Evolutionary conservation across 2,329 filamentous ascomycete species (phyloP), one percentile per base, ranked within the genome.

Genomic region (Aspergillus nomiae): DNA sequence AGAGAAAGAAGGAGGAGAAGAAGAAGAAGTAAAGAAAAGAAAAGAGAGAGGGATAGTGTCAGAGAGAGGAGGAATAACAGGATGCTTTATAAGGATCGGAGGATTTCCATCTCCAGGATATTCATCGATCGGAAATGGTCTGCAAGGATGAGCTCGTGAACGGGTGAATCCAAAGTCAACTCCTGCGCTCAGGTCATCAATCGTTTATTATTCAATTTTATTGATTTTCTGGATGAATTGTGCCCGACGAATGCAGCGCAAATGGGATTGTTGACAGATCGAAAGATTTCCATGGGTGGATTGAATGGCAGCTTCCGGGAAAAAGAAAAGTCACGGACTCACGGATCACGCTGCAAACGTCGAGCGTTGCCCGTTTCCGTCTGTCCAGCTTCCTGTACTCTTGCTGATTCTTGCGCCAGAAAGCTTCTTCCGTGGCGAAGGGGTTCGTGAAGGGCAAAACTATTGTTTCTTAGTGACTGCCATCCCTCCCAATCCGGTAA

Each of bases 61-160:
- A 46, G 11, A 24, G 26, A 21, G 16, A 51, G 48, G 6, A 36
- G 51, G 51, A 54, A 34, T 36, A 12, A 36, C 30, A 54, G 32
- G 30, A 55, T 55, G 11, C 30, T 58, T 36, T 58, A 38, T 51
- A 60, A 55, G 36, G 51, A 55, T 55, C 51, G 51, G 51, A 55
- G 51, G 51, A 55, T 55, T 55, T 38, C 32, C 51, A 36, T 36
- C 51, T 38, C 30, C 48, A 51, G 24, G 10, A 51, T 28, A 21
- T 21, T 36, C 21, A 54, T 54, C 51, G 30, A 55, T 55, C 51
- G 21, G 51, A 55, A 36, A 55, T 36, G 51, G n/a, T 30, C 51
- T 55, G 51, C 51, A 55, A 55, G 51, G 51, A 55, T 32, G 32
- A 55, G 24, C 32, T 55, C 32, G 51, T 55, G 51, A 55, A 16